Conservation (phyloP, 305 asterid species). For the Fraxinus angustifolia region DNA sequence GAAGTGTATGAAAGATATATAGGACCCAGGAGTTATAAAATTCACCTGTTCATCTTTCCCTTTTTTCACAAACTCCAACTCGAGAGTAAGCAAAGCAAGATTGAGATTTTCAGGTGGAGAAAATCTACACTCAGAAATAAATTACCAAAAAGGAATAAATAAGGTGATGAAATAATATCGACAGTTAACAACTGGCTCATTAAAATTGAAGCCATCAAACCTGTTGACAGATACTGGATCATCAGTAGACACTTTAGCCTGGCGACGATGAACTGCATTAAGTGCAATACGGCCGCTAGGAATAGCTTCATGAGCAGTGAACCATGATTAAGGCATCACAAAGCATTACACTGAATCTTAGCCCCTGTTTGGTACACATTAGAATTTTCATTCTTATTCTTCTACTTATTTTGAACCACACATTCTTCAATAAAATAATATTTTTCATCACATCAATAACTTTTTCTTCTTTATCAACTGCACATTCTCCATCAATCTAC, state of each 20-base stretch:
- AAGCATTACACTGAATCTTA: constrained; percentile 3
- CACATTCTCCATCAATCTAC: too few relatives aligned
- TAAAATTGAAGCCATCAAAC: constrained; percentile 32
- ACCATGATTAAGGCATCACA: constrained; percentile 60
- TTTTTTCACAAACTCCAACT: constrained; percentile 93
- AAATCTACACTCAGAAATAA: constrained; percentile 43
- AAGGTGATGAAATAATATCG: not conserved
- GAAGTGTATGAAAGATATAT: not conserved
- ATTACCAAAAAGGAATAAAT: constrained; percentile 16
- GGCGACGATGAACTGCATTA: constrained; percentile 86
- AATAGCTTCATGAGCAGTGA: constrained; percentile 59
- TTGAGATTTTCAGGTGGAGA: constrained; percentile 77
- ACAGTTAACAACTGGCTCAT: not conserved
- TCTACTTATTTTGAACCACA: too few relatives aligned
- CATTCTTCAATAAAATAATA: too few relatives aligned
- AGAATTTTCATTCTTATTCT: too few relatives aligned
- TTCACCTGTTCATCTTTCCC: constrained; percentile 82
- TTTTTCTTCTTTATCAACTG: too few relatives aligned
- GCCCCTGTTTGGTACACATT: too few relatives aligned
- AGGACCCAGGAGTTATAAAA: constrained; percentile 4
- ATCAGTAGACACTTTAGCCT: constrained; percentile 82
- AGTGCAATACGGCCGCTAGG: constrained; percentile 69
- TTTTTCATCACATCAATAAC: too few relatives aligned
- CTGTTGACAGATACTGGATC: constrained; percentile 71
- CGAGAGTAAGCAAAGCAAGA: constrained; percentile 77